phyloP scores from a whole-genome alignment of 257 asterid genomes.

The Plantago elongata region DNA sequence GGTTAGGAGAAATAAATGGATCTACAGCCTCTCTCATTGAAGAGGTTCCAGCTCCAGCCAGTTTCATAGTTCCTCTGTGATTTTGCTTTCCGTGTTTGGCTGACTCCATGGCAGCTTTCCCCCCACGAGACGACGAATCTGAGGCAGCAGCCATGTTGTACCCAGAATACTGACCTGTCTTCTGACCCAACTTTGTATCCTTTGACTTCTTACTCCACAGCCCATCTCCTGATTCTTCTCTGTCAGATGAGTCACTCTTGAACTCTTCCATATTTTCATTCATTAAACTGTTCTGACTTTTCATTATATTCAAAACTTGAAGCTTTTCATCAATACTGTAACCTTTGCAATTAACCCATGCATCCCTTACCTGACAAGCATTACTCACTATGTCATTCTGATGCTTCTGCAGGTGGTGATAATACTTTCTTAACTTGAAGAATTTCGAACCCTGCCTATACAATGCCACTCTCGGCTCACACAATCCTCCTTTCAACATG shows the following conservation, averaged over 20 bases:
- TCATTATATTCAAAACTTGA: slow-evolving; percentile 81
- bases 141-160: slow-evolving; percentile 36
- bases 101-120: slow-evolving; percentile 36
- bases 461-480: slow-evolving; percentile 97
- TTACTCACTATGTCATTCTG: slow-evolving; percentile 71
- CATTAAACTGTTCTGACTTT: slow-evolving; percentile 88
- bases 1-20: slow-evolving; percentile 39
- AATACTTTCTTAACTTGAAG: slow-evolving; percentile 74
- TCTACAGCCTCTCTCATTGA: slow-evolving; percentile 42
- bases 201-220: slow-evolving; percentile 66
- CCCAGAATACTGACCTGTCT: slow-evolving; percentile 40
- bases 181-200: slow-evolving; percentile 57
- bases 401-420: slow-evolving; percentile 71
- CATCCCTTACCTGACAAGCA: slow-evolving; percentile 91
- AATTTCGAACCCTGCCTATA: slow-evolving; percentile 85
- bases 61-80: slow-evolving; percentile 57
- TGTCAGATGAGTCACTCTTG: slow-evolving; percentile 72
- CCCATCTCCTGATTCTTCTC: slow-evolving; percentile 71
- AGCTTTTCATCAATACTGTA: slow-evolving; percentile 97
- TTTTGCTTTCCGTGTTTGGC: slow-evolving; percentile 55
- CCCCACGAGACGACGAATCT: slow-evolving; percentile 46
- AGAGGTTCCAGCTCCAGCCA: slow-evolving; percentile 47
- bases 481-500: slow-evolving; percentile 90
- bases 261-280: slow-evolving; percentile 87
- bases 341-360: slow-evolving; percentile 80